Conservation (phyloP, 495 filamentous ascomycete genomes). For the Penicillium flavigenum region DNA sequence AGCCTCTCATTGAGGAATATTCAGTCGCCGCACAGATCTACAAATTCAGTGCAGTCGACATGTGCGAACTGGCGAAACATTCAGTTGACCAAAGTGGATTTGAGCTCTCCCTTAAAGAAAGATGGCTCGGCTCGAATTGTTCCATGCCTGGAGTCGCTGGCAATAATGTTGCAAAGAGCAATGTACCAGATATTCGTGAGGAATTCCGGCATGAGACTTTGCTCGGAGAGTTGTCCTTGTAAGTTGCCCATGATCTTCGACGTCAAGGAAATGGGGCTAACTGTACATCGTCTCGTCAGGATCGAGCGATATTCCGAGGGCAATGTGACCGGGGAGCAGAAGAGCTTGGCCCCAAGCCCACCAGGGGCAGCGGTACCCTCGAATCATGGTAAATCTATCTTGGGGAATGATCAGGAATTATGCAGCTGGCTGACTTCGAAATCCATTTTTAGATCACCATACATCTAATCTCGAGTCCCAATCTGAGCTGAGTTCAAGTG, state of each 20-base stretch:
- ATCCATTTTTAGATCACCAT: neutral
- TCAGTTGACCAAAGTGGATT: conserved; percentile 94
- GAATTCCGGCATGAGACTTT: conserved; percentile 84
- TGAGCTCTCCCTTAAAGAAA: conserved; percentile 79
- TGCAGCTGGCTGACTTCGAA: neutral
- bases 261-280: conserved; percentile 5
- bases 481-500: neutral
- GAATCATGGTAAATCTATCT: conserved; percentile 2
- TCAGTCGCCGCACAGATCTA: conserved; percentile 98
- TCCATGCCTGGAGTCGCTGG: conserved; percentile 71
- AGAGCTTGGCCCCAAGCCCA: conserved; percentile 16
- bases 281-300: conserved; percentile 15
- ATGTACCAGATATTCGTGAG: conserved; percentile 89
- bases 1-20: conserved; percentile 97
- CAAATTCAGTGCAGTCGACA: conserved; percentile 94
- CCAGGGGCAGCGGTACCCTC: neutral
- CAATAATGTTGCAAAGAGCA: conserved; percentile 91
- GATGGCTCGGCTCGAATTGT: conserved; percentile 82
- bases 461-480: neutral
- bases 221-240: conserved; percentile 80
- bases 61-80: conserved; percentile 97
- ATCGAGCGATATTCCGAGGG: conserved; percentile 32
- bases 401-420: neutral
- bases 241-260: conserved; percentile 29
- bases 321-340: conserved; percentile 17